phyloP scores from a whole-genome alignment of 805 yeast genomes.

The Candida sanyiensis region DNA sequence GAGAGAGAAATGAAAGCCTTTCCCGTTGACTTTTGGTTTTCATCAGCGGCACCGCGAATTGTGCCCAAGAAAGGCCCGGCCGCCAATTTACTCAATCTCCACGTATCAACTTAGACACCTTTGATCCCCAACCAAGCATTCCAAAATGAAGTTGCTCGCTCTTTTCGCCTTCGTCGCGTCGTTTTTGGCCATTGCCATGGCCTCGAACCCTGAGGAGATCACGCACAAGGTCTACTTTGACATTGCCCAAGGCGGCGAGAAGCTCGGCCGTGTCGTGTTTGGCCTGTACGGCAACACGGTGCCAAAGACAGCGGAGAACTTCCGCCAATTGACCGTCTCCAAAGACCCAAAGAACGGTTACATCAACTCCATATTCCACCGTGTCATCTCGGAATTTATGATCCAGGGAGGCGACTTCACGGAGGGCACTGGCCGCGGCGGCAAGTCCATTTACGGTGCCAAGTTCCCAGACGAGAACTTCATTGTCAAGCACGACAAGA shows the following conservation, averaged over 20 bases:
- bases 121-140: no score
- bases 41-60: no score
- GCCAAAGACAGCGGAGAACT: conserved; percentile 87
- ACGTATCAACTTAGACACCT: conserved; percentile 21
- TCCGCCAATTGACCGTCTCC: conserved; percentile 72
- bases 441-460: conserved; percentile 73
- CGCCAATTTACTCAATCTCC: not conserved
- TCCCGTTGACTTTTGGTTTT: no score
- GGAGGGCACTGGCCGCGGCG: conserved; percentile 62
- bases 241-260: conserved; percentile 69
- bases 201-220: conserved; percentile 30
- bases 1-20: no score
- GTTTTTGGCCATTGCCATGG: conserved; percentile 14
- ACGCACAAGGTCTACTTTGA: conserved; percentile 86
- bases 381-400: conserved; percentile 84
- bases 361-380: conserved; percentile 60
- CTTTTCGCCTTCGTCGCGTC: conserved; percentile 12
- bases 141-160: conserved; percentile 10
- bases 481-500: conserved; percentile 63
- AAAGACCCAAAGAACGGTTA: conserved; percentile 64
- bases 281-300: conserved; percentile 85
- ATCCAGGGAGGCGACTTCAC: conserved; percentile 91
- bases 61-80: conserved; percentile 16
- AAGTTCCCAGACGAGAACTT: conserved; percentile 61
- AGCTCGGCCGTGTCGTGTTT: conserved; percentile 75